Conservation (phyloP, 1,284 basidiomycete genomes). For the Boletus mariae region DNA sequence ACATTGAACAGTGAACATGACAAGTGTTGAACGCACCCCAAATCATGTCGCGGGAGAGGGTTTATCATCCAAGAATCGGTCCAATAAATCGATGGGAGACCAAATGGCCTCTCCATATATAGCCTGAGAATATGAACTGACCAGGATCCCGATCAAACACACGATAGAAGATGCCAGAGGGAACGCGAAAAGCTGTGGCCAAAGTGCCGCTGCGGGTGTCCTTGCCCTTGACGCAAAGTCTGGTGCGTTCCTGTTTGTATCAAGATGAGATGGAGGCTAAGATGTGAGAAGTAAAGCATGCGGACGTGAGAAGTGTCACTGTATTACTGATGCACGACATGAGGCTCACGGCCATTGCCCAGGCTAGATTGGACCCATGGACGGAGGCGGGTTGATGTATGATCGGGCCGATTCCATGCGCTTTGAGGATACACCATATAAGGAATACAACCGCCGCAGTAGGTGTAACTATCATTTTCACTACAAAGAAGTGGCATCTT, state of each 20-base stretch:
- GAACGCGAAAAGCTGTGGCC: slow-evolving; percentile 71
- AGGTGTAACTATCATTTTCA: slow-evolving; percentile 73
- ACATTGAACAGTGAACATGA: slow-evolving; percentile 1
- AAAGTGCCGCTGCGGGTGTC: slow-evolving; percentile 62
- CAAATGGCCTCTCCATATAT: slow-evolving; percentile 79
- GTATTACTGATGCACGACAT: slow-evolving; percentile 82
- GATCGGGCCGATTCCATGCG: slow-evolving; percentile 79
- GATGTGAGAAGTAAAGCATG: slow-evolving; percentile 11
- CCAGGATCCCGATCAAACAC: slow-evolving; percentile 81
- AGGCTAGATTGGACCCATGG: slow-evolving; percentile 69
- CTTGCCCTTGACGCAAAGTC: slow-evolving; percentile 76
- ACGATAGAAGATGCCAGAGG: slow-evolving; percentile 77
- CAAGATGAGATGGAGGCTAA: slow-evolving; percentile 14
- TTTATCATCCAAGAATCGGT: slow-evolving; percentile 60
- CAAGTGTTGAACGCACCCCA: slow-evolving; percentile 40
- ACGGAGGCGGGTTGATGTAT: slow-evolving; percentile 63
- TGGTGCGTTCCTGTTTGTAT: slow-evolving; percentile 58
- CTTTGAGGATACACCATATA: slow-evolving; percentile 77
- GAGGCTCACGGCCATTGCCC: slow-evolving; percentile 76
- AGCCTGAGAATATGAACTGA: slow-evolving; percentile 73
- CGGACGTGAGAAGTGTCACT: slow-evolving; percentile 68
- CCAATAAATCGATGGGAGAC: slow-evolving; percentile 75
- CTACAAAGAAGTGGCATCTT: slow-evolving; percentile 76
- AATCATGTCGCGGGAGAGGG: slow-evolving; percentile 66
- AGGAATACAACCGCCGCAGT: slow-evolving; percentile 77